These are phyloP conservation scores for Pleodorina starrii DNA, from an alignment of 139 green algal species.

Conservation along the genomic window DNA sequence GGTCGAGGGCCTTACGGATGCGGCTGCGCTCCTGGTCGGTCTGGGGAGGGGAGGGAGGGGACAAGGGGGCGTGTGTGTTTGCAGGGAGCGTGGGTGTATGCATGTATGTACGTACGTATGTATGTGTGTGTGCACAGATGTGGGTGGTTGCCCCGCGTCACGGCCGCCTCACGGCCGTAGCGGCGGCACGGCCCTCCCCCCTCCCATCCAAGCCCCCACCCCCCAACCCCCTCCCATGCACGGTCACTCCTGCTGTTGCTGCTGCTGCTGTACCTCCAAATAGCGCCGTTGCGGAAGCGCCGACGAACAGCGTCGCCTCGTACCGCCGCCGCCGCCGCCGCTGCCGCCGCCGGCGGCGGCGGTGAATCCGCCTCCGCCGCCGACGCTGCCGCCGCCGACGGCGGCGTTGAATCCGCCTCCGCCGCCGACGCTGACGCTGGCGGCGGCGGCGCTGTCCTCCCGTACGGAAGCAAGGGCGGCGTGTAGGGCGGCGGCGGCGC, in stretches of 20 bases:
- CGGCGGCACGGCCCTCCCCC: no score
- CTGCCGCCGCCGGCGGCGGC: not conserved
- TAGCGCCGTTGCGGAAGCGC: not conserved
- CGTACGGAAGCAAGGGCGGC: not conserved
- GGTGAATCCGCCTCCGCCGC: not conserved
- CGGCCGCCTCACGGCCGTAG: no score
- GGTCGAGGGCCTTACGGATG: not conserved
- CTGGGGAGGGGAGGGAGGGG: not conserved
- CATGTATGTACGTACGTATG: no score
- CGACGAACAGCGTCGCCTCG: not conserved
- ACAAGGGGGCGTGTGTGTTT: no score
- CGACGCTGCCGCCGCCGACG: not conserved
- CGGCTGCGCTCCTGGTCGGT: slow-evolving; percentile 9
- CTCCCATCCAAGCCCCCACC: no score
- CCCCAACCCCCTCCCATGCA: no score
- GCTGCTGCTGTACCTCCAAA: slow-evolving; percentile 41
- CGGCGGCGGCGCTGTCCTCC: not conserved
- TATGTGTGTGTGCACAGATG: no score
- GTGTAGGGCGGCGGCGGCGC: not conserved
- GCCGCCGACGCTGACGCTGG: not conserved
- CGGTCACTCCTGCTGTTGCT: no score
- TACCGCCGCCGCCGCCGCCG: not conserved
- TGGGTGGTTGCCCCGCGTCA: no score
- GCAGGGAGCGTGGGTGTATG: no score
- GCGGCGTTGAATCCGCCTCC: not conserved